These are phyloP conservation scores for Aspergillus candidus DNA, from an alignment of 2,329 filamentous ascomycete species.

Conservation along the genomic window DNA sequence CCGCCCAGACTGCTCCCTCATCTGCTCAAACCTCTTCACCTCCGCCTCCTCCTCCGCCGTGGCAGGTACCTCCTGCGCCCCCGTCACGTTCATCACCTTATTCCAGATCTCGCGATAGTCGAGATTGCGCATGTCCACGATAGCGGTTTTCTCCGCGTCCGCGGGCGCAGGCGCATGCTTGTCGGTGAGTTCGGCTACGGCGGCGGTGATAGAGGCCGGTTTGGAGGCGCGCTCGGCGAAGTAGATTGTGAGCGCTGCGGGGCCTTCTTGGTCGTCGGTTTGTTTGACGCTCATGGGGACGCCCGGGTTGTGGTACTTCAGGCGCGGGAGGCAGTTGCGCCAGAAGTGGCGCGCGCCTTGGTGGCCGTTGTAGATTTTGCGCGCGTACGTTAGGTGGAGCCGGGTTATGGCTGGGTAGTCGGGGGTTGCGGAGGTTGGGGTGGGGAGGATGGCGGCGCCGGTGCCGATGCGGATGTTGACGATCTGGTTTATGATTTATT, in stretches of 20 bases:
- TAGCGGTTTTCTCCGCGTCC: slow-evolving; percentile 26
- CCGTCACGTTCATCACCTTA: slow-evolving; percentile 37
- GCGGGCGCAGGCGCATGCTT: slow-evolving; percentile 29
- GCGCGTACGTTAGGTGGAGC: slow-evolving; percentile 41
- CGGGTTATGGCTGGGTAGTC: slow-evolving; percentile 36
- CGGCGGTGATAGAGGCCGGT: slow-evolving; percentile 21
- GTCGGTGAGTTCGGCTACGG: slow-evolving; percentile 19
- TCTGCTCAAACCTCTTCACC: slow-evolving; percentile 29
- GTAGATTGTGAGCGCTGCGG: slow-evolving; percentile 38
- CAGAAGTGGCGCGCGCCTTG: slow-evolving; percentile 71
- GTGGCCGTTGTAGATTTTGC: slow-evolving; percentile 36
- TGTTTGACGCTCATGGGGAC: slow-evolving; percentile 78
- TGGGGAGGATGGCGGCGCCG: slow-evolving; percentile 73
- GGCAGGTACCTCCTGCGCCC: slow-evolving; percentile 31
- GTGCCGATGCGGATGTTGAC: slow-evolving; percentile 71
- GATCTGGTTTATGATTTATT: slow-evolving; percentile 47
- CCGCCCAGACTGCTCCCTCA: slow-evolving; percentile 30
- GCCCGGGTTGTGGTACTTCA: slow-evolving; percentile 92
- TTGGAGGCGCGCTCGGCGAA: slow-evolving; percentile 32
- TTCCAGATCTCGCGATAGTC: slow-evolving; percentile 40
- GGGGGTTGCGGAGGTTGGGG: slow-evolving; percentile 22
- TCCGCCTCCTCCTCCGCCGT: slow-evolving; percentile 32
- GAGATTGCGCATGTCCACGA: slow-evolving; percentile 36
- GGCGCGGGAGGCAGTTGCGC: slow-evolving; percentile 69
- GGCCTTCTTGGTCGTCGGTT: slow-evolving; percentile 46